Base-by-base conservation (phyloP, 257 asterid species). In the Solanum paucissectum region DNA sequence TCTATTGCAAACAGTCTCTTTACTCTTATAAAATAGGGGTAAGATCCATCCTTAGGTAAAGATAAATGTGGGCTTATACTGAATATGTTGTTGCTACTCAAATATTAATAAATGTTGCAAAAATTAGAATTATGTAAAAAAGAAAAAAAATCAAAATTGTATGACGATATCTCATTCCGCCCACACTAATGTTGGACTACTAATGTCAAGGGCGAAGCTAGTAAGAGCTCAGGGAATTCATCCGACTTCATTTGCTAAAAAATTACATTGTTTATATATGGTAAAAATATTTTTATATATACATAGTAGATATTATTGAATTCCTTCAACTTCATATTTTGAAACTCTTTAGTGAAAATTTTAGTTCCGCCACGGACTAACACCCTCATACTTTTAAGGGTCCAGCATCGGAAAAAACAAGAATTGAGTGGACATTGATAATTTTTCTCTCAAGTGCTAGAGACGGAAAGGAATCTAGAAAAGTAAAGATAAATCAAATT, bases 341-440 rank as follows among this genome's bases (percentile, higher is more conserved):
- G 0, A 18, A 5, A 0, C 0, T 16, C 8, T 16, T 52, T 52
- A 52, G 0, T 16, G 1, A 52, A 52, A 52, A 52, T 52, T 0
- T 52, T 52, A 52, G 0, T 0, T 52, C 9, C n/a, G 4, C n/a
- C n/a, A 18, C 0, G 0, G 0, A 52, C 1, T 16, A 18, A 52
- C n/a, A 6, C 23, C 5, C 18, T 27, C 5, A 1, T 27, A 12
- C 8, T 66, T 66, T 69, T 68, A 8, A 68, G 23, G 23, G 75
- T 69, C 75, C 75, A 69, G 8, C 21, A 6, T 29, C 5, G 3
- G 0, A 13, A 69, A 11, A 69, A 69, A 29, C 21, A 69, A 69
- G 11, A 69, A 29, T 68, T 27, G 37, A 16, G 10, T 27, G 21
- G 36, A 3, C 12, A 11, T 66, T 21, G 20, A 20, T 36, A 36